Conservation (phyloP, 108 stramenopile genomes). For the Fragilaria radians region DNA sequence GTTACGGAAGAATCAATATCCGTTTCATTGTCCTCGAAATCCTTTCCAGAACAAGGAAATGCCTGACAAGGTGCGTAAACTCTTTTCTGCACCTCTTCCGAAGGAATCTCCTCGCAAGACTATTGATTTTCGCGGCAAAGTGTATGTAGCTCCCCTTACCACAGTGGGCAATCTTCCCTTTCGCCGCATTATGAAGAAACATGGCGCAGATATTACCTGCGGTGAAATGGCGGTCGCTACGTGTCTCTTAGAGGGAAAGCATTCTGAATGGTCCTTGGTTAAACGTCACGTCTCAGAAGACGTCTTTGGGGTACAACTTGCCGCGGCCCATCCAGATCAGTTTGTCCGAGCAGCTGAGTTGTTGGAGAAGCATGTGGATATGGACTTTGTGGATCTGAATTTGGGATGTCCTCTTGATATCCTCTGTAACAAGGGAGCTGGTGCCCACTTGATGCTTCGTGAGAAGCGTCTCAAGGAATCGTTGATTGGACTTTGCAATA, state of each 20-base stretch:
- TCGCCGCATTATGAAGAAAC: constrained; percentile 91
- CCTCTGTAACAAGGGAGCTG: constrained; percentile 90
- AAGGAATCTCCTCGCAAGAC: constrained; percentile 42
- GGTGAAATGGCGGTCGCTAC: constrained; percentile 96
- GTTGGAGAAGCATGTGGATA: constrained; percentile 51
- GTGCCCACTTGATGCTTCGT: constrained; percentile 82
- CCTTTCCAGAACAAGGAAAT: constrained; percentile 42
- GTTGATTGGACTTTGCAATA: constrained; percentile 63
- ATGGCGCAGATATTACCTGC: constrained; percentile 98
- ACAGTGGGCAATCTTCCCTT: constrained; percentile 98
- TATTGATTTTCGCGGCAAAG: constrained; percentile 91
- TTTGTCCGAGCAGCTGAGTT: constrained; percentile 70
- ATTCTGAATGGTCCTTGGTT: constrained; percentile 91
- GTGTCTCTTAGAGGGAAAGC: constrained; percentile 77
- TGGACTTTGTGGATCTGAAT: constrained; percentile 98
- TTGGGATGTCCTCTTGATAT: constrained; percentile 97
- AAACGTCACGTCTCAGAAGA: constrained; percentile 90
- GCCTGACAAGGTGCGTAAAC: neutral
- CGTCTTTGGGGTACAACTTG: constrained; percentile 95
- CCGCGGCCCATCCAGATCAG: constrained; percentile 86
- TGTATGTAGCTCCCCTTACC: constrained; percentile 97
- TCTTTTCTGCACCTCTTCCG: neutral
- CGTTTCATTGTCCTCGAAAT: constrained; percentile 66
- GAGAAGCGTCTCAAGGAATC: constrained; percentile 71
- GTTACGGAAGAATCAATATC: constrained; percentile 76